Evolutionary conservation across 805 yeast species (phyloP).

Genomic region (Kazachstania bromeliacearum): DNA sequence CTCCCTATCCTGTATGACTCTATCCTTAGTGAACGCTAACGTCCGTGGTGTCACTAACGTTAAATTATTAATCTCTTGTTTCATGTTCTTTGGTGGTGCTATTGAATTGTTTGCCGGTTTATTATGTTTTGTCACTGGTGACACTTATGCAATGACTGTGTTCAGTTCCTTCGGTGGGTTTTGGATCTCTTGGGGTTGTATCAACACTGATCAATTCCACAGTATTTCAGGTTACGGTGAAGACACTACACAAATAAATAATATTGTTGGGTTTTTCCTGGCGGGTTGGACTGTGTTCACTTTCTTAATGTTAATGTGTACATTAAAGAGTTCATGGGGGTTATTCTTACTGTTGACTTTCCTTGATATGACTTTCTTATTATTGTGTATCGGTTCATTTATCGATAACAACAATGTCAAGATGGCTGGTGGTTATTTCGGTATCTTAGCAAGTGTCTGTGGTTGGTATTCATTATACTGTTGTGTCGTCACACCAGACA

Average conservation of each 20-base stretch:
- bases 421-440: slow-evolving; percentile 56
- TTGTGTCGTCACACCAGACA: slow-evolving; percentile 48
- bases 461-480: slow-evolving; percentile 61
- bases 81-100: slow-evolving; percentile 65
- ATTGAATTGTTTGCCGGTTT: slow-evolving; percentile 65
- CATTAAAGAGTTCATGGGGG: slow-evolving; percentile 52
- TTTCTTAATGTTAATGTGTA: slow-evolving; percentile 45
- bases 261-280: slow-evolving; percentile 49
- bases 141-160: slow-evolving; percentile 62
- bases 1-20: slow-evolving; percentile 47
- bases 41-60: slow-evolving; percentile 60
- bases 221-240: slow-evolving; percentile 40
- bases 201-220: slow-evolving; percentile 49
- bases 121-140: slow-evolving; percentile 68
- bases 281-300: slow-evolving; percentile 60
- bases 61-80: slow-evolving; percentile 54
- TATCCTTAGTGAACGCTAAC: slow-evolving; percentile 51
- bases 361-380: slow-evolving; percentile 45
- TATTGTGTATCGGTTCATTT: slow-evolving; percentile 43
- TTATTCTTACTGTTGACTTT: slow-evolving; percentile 46
- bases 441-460: slow-evolving; percentile 43
- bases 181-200: slow-evolving; percentile 69
- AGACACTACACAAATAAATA: slow-evolving; percentile 35
- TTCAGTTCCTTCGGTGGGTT: slow-evolving; percentile 52
- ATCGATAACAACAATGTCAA: slow-evolving; percentile 35